Base-by-base conservation (phyloP, 768 basidiomycete species). In the Leccinum olivaceopallidum region DNA sequence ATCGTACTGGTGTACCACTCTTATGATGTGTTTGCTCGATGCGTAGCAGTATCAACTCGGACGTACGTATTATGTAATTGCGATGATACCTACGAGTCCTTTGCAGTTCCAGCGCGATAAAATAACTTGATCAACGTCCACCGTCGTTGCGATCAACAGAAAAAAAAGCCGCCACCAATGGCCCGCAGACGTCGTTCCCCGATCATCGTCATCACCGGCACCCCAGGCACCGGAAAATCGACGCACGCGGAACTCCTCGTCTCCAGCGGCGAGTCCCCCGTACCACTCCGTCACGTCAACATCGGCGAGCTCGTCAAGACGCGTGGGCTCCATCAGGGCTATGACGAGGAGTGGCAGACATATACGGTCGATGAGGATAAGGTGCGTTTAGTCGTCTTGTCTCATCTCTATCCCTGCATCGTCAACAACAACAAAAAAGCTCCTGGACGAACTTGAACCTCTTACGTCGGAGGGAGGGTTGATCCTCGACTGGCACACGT, bases 331-430 rank as follows among this genome's bases (percentile, higher is more conserved):
- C 90, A 95, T 70, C 85, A 92, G 61, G 85, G 88, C 0, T 98
- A 84, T 70, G 93, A 99, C 71, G 84, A 94, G 22, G 94, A 98
- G 71, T 99, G 97, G 97, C 88, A 95, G 69, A 88, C 85, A 54
- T 97, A 92, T 73, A 89, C 87, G 2, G 91, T 97, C 9, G 94
- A 98, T 69, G 97, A 99, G 74, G 97, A 99, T 79, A 92, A 93
- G 83, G 95, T 95, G 63, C 56, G 84, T 54, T 28, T 4, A 5
- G 32, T 34, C 32, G 32, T 34, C 32, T 47, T 47, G 16, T 16
- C 36, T 7, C 53, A 20, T 47, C 47, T 22, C 22, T 22, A 36
- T 34, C 22, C 26, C 0, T 5, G 18, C 30, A 18, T 39, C n/a
- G 42, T 44, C 39, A 9, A 39, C 8, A 39, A n/a, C n/a, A 44